A percentile compares a stretch with the other conserved stretches of the same genome.
These are phyloP conservation scores for Andrographis paniculata DNA, from an alignment of 305 asterid species.

Conservation along the genomic window DNA sequence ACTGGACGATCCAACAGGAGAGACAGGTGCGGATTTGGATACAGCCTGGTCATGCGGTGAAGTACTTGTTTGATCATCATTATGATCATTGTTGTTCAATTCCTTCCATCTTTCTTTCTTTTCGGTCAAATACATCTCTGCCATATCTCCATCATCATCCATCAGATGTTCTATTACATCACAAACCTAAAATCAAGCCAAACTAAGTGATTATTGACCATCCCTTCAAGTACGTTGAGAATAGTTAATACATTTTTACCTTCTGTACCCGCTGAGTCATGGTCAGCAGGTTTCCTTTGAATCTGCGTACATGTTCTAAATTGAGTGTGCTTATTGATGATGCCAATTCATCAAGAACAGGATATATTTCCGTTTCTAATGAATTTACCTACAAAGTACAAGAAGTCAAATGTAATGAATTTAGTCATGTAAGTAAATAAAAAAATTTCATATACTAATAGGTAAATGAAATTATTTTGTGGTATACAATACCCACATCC, in stretches of 20 bases:
- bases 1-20: conserved; percentile 62
- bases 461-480: too few species aligned
- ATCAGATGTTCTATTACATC: conserved; percentile 94
- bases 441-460: too few species aligned
- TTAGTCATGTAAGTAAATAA: too few species aligned
- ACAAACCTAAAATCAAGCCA: conserved; percentile 52
- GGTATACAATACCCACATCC: too few species aligned
- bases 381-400: conserved; percentile 71
- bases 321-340: conserved; percentile 85
- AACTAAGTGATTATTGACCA: conserved; percentile 13
- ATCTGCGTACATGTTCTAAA: conserved; percentile 92
- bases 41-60: conserved; percentile 25
- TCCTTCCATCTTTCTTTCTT: conserved; percentile 79
- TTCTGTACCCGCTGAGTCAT: conserved; percentile 94
- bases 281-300: conserved; percentile 91
- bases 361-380: conserved; percentile 80
- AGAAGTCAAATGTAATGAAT: conserved; percentile 23
- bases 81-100: conserved; percentile 32
- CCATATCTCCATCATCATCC: conserved; percentile 99
- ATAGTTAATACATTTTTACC: conserved; percentile 31
- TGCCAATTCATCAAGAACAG: conserved; percentile 91
- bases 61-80: conserved; percentile 36
- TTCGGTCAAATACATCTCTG: conserved; percentile 97
- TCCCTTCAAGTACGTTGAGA: conserved; percentile 8
- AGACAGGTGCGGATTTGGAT: conserved; percentile 77